These are phyloP conservation scores for Neurospora pannonica DNA, from an alignment of 495 filamentous ascomycete species.

Conservation along the genomic window DNA sequence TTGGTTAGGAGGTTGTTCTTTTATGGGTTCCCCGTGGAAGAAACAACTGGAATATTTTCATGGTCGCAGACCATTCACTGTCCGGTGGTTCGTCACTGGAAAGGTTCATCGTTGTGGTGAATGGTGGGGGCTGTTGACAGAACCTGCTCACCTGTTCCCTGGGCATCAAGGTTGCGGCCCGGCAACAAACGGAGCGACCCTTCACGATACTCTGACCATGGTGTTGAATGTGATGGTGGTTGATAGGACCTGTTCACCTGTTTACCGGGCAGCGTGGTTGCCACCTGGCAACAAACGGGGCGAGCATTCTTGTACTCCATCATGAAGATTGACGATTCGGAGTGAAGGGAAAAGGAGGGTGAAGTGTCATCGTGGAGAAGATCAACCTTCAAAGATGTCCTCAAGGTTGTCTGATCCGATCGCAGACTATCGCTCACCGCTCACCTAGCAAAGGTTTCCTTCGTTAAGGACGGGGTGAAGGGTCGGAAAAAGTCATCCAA, in stretches of 20 bases:
- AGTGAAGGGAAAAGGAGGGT: background rate
- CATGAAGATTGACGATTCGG: background rate
- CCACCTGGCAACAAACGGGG: background rate
- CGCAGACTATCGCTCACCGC: background rate
- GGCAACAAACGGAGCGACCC: fast-evolving
- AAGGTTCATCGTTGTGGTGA: background rate
- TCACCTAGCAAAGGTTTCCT: fast-evolving
- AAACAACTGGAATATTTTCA: background rate
- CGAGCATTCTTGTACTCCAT: background rate
- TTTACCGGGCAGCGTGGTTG: background rate
- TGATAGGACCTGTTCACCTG: background rate
- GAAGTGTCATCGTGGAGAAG: background rate
- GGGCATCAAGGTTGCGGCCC: background rate
- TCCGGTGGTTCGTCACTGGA: background rate
- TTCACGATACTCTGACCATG: background rate
- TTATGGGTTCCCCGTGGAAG: background rate
- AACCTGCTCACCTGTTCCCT: background rate
- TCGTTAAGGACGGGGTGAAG: background rate
- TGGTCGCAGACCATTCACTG: background rate
- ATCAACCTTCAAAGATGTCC: background rate
- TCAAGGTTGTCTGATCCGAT: background rate
- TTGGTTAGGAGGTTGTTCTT: background rate
- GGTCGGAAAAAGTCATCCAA: background rate
- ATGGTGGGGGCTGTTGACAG: background rate
- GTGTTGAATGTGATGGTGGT: background rate